Percentiles rank a stretch among this genome's conserved stretches.
Evolutionary conservation across 202 grass and related monocot genomes (phyloP).

Genomic region (Zizania palustris): DNA sequence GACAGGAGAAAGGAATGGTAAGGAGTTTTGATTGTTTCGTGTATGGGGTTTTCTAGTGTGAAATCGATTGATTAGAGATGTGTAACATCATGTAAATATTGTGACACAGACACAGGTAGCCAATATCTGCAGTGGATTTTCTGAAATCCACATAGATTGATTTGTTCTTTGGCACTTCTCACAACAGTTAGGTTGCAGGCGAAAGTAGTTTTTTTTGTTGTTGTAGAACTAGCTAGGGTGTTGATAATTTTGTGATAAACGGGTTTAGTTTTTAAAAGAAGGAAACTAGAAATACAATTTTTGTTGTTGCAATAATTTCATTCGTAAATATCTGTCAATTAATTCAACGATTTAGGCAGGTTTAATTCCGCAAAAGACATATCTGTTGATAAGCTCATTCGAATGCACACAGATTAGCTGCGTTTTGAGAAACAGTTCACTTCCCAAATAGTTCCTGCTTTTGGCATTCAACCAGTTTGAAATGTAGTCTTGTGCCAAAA

Average conservation of each 20-base stretch:
- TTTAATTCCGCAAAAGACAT: not conserved
- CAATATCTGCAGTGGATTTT: conserved; percentile 42
- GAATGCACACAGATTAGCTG: too few species aligned
- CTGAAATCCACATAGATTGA: conserved; percentile 38
- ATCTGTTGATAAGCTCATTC: too few species aligned
- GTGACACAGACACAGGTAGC: conserved; percentile 42
- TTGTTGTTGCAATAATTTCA: not conserved
- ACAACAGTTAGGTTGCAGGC: not conserved
- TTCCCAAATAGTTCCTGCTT: too few species aligned
- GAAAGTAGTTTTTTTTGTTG: not conserved
- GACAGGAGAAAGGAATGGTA: not conserved
- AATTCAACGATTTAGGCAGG: not conserved
- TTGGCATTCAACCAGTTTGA: too few species aligned
- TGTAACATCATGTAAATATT: conserved; percentile 50
- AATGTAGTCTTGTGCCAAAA: too few species aligned
- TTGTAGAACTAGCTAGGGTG: too few species aligned
- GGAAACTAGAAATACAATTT: not conserved
- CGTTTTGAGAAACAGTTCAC: too few species aligned
- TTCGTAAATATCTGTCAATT: not conserved
- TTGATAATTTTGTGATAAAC: not conserved
- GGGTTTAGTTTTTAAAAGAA: not conserved
- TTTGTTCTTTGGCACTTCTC: conserved; percentile 33
- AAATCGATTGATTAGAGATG: conserved; percentile 37
- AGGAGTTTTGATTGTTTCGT: conserved; percentile 33
- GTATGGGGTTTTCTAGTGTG: conserved; percentile 47